These are phyloP conservation scores for Phialocephala sp. DNA, from an alignment of 2,329 filamentous ascomycete genomes.

Conservation along the genomic window DNA sequence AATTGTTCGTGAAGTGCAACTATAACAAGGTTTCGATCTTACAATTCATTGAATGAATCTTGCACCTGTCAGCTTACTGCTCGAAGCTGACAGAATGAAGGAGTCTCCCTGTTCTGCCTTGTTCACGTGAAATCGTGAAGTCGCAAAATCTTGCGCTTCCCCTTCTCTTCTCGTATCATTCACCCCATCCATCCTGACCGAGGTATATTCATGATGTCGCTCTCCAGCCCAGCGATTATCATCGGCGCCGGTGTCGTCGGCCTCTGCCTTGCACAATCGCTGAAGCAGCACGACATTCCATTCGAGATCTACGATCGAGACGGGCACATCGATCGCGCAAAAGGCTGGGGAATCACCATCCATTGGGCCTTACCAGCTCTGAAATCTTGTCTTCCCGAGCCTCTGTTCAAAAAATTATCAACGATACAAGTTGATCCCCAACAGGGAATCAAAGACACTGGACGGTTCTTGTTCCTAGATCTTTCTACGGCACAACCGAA, in stretches of 20 bases:
- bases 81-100: too few relatives aligned
- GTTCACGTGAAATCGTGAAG: too few relatives aligned
- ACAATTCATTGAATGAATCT: too few relatives aligned
- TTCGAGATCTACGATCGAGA: slow-evolving; percentile 65
- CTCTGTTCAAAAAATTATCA: slow-evolving; percentile 52
- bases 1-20: too few relatives aligned
- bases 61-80: too few relatives aligned
- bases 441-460: slow-evolving; percentile 53
- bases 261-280: slow-evolving; percentile 42
- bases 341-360: slow-evolving; percentile 68
- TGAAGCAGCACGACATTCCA: slow-evolving; percentile 44
- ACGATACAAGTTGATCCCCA: slow-evolving; percentile 60
- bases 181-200: too few relatives aligned
- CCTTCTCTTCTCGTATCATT: too few relatives aligned
- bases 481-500: slow-evolving; percentile 55
- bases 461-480: slow-evolving; percentile 61
- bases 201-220: background rate
- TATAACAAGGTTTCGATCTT: too few relatives aligned
- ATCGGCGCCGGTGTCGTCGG: slow-evolving; percentile 45
- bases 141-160: too few relatives aligned
- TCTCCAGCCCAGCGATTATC: slow-evolving; percentile 35
- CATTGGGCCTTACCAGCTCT: slow-evolving; percentile 65
- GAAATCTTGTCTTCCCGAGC: slow-evolving; percentile 54
- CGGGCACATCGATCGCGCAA: slow-evolving; percentile 51
- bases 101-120: too few relatives aligned